These are phyloP conservation scores for Diaporthe australafricana DNA, from an alignment of 2,329 filamentous ascomycete genomes.

Conservation along the genomic window DNA sequence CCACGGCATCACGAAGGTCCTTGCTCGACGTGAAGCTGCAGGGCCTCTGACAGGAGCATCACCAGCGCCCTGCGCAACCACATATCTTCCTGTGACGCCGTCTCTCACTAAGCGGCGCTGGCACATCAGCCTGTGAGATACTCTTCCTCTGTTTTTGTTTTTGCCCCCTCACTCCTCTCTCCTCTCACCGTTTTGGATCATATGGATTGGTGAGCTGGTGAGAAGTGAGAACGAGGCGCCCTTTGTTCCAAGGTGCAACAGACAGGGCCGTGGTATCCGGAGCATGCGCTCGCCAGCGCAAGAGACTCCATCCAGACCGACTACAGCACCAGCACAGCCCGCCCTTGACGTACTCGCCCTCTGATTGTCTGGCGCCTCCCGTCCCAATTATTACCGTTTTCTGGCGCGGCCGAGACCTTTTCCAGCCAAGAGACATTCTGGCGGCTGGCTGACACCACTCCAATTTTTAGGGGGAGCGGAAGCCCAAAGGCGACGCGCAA, in stretches of 20 bases:
- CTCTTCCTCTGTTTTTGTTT: not conserved
- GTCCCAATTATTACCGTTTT: slow-evolving; percentile 22
- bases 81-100: not conserved
- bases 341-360: slow-evolving; percentile 31
- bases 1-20: not conserved
- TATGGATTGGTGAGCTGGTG: slow-evolving; percentile 23
- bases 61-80: not conserved
- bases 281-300: slow-evolving; percentile 18
- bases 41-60: not conserved
- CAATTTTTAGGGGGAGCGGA: slow-evolving; percentile 30
- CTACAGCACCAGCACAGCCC: slow-evolving; percentile 29
- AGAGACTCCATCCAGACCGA: slow-evolving; percentile 16
- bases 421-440: slow-evolving; percentile 35
- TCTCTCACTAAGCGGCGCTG: not conserved
- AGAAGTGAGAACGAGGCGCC: slow-evolving; percentile 23
- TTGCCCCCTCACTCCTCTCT: not conserved
- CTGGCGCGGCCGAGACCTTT: slow-evolving; percentile 36
- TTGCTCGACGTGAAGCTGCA: not conserved
- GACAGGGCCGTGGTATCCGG: slow-evolving; percentile 12
- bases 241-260: slow-evolving; percentile 26
- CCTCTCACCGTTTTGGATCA: not conserved
- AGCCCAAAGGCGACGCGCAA: slow-evolving; percentile 35
- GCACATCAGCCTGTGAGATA: not conserved
- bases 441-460: slow-evolving; percentile 34
- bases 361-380: slow-evolving; percentile 29